Evolutionary conservation across 176 grass and related monocot species (phyloP).

Genomic region (Dactylis glomerata): DNA sequence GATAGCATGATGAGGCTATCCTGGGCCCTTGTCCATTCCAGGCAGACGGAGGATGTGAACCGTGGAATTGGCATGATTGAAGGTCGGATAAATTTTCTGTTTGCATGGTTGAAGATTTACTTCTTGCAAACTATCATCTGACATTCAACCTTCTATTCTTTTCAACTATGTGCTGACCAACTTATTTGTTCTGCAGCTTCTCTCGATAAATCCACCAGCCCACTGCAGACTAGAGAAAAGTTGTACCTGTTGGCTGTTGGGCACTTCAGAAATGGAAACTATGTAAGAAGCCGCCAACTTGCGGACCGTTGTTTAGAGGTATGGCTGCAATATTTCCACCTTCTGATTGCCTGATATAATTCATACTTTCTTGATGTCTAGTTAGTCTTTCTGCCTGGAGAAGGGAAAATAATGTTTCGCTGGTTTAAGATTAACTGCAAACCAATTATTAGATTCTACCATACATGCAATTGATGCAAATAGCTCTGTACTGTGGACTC

Average conservation of each 20-base stretch:
- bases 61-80: conserved; percentile 95
- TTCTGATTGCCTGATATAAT: conserved; percentile 19
- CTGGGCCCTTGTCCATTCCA: conserved; percentile 95
- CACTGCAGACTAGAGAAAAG: conserved; percentile 65
- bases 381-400: neutral
- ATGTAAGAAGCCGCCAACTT: conserved; percentile 80
- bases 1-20: conserved; percentile 91
- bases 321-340: neutral
- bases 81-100: conserved; percentile 40
- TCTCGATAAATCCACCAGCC: conserved; percentile 59
- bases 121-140: neutral
- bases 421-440: neutral
- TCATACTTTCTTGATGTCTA: neutral
- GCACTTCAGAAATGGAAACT: conserved; percentile 74
- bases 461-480: conserved; percentile 6
- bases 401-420: neutral
- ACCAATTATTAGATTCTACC: neutral
- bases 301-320: conserved; percentile 82
- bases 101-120: neutral
- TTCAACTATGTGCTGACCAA: conserved; percentile 12
- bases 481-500: neutral
- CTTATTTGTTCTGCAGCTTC: conserved; percentile 52
- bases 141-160: conserved; percentile 9
- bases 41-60: conserved; percentile 73
- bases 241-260: conserved; percentile 90